A percentile compares a stretch with the other conserved stretches of the same genome.
phyloP scores from a whole-genome alignment of 164 flowering plant genomes.

The Platanus orientalis region DNA sequence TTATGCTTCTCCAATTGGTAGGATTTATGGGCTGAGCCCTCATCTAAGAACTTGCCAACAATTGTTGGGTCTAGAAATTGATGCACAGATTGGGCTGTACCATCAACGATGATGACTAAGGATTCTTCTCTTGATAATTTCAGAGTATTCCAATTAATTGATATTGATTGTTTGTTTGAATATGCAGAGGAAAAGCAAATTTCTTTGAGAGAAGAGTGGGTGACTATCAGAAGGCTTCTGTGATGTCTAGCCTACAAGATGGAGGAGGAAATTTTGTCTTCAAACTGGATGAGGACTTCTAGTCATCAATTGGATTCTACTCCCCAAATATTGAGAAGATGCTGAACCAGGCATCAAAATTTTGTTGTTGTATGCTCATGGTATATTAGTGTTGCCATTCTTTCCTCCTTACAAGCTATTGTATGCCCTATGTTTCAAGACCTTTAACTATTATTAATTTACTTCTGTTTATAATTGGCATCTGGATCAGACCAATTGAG shows the following conservation, averaged over 20 bases:
- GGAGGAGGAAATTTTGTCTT: constrained; percentile 46
- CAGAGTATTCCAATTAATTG: too few relatives aligned
- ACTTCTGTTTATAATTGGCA: too few relatives aligned
- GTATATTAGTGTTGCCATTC: too few relatives aligned
- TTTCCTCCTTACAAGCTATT: too few relatives aligned
- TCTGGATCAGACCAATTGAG: too few relatives aligned
- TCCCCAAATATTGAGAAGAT: constrained; percentile 1
- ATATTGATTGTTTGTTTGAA: background rate
- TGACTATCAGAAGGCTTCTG: constrained; percentile 91
- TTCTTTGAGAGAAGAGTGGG: constrained; percentile 91
- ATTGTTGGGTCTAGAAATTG: background rate
- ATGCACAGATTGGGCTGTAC: background rate
- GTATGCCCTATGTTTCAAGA: too few relatives aligned
- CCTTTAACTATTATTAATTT: too few relatives aligned
- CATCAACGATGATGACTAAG: background rate
- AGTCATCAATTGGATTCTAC: constrained; percentile 10
- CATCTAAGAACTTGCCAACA: too few relatives aligned
- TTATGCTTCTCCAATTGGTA: background rate
- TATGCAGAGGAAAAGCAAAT: constrained; percentile 77
- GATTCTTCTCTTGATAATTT: too few relatives aligned
- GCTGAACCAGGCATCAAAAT: constrained; percentile 17
- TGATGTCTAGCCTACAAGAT: constrained; percentile 63
- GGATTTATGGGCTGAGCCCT: background rate
- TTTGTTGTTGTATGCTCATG: constrained; percentile 5
- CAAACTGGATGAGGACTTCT: constrained; percentile 79